phyloP scores from a whole-genome alignment of 1,284 basidiomycete genomes.

The Exobasidium cylindrosporum region DNA sequence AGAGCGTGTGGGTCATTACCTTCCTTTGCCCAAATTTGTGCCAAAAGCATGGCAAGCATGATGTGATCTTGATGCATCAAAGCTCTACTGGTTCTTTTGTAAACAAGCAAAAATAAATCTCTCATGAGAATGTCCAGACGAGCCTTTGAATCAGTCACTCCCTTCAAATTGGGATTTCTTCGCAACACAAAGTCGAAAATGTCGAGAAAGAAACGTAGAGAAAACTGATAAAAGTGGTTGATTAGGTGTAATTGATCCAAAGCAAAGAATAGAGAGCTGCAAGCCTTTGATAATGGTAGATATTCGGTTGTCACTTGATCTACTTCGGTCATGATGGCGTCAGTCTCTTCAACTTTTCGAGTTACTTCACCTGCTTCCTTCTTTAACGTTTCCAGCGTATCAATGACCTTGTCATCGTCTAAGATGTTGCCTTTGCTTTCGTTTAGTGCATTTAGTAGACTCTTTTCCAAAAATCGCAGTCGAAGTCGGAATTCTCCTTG shows the following conservation, averaged over 20 bases:
- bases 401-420: slow-evolving; percentile 98
- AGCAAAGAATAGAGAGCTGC: slow-evolving; percentile 95
- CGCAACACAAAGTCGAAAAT: slow-evolving; percentile 94
- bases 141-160: slow-evolving; percentile 69
- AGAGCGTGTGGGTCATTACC: slow-evolving; percentile 58
- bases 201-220: slow-evolving; percentile 93
- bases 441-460: slow-evolving; percentile 90
- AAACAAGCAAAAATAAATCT: slow-evolving; percentile 87
- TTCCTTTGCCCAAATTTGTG: slow-evolving; percentile 77
- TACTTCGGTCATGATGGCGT: slow-evolving; percentile 90
- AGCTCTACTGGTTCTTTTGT: slow-evolving; percentile 83
- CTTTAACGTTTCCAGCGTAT: slow-evolving; percentile 94
- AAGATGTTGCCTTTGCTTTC: slow-evolving; percentile 95
- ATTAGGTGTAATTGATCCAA: slow-evolving; percentile 88
- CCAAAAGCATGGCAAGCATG: slow-evolving; percentile 83
- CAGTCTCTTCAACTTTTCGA: slow-evolving; percentile 94
- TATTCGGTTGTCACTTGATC: slow-evolving; percentile 94
- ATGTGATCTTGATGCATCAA: slow-evolving; percentile 87
- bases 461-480: slow-evolving; percentile 85
- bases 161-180: slow-evolving; percentile 82
- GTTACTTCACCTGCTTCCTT: slow-evolving; percentile 95
- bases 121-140: slow-evolving; percentile 81
- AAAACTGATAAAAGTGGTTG: slow-evolving; percentile 99
- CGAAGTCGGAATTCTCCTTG: slow-evolving; percentile 96
- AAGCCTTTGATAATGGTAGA: slow-evolving; percentile 88